Conservation (phyloP, 179 eudicot genomes). For the Monotropa hypopitys region DNA sequence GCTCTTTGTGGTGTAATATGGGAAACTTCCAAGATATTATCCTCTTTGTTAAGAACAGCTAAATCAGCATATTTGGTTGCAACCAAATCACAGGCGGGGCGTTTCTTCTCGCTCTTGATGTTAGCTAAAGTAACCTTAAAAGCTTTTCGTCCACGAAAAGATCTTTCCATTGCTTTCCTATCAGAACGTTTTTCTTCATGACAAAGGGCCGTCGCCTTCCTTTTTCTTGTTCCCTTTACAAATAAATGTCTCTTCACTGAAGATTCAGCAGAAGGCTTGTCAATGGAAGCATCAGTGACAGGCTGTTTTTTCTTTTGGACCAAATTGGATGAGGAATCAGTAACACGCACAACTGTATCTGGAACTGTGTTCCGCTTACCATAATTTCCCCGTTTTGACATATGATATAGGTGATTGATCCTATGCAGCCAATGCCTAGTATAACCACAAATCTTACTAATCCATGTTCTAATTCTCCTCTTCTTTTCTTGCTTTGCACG, state of each 20-base stretch:
- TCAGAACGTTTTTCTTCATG: constrained; percentile 6
- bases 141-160: constrained; percentile 13
- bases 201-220: neutral
- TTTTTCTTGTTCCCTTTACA: constrained; percentile 4
- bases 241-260: constrained; percentile 5
- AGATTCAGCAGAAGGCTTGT: constrained; percentile 7
- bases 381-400: constrained; percentile 14
- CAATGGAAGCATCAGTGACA: constrained; percentile 8
- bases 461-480: constrained; percentile 4
- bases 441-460: neutral
- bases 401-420: constrained; percentile 12
- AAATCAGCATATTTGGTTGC: constrained; percentile 18
- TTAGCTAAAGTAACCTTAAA: constrained; percentile 11
- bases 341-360: neutral
- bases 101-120: constrained; percentile 15
- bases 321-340: constrained; percentile 11
- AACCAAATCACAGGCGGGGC: constrained; percentile 14
- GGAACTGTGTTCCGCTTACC: constrained; percentile 5
- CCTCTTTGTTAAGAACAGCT: constrained; percentile 16
- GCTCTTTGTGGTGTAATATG: constrained; percentile 25
- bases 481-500: constrained; percentile 3
- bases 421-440: constrained; percentile 1
- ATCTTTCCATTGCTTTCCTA: constrained; percentile 12
- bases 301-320: constrained; percentile 12
- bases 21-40: constrained; percentile 20